Evolutionary conservation across 2,329 filamentous ascomycete species (phyloP), one percentile per base, ranked within the genome.

Genomic region (Raffaelea deltoideospora): DNA sequence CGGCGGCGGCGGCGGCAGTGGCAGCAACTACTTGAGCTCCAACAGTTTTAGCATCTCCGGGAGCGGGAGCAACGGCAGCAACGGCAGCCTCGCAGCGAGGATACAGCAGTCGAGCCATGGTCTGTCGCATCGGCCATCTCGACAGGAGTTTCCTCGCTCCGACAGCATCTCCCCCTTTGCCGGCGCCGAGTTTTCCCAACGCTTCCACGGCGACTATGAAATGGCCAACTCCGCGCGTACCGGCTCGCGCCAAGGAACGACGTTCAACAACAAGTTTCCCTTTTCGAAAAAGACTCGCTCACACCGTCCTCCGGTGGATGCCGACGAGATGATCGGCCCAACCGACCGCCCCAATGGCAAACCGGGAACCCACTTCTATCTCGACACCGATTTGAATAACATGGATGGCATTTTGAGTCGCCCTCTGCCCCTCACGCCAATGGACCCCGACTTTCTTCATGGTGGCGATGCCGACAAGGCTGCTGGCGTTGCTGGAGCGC

Each of bases 351-450:
- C 56, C 17, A 49, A 52, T 33, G 61, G 38, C 35, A 69, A 69
- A 30, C 71, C 69, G 11, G 69, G 69, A 30, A 71, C 69, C 11
- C 57, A 85, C 32, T 93, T 79, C 58, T 72, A 72, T 49, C 71
- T 96, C 20, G 88, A 96, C 54, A 92, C 84, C 2, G 81, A 96
- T 52, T 69, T 96, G 33, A 75, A 76, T 39, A 75, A 94, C 48
- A 90, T 98, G 84, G 80, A 87, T 48, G 90, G 85, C 18, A 95
- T 96, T 44, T 61, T 96, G 41, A 76, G 77, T 35, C 73, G 76
- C 43, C 76, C 74, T 4, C 68, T 69, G 15, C 74, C 79, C 0
- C 63, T 86, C 50, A 80, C 82, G 1, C 81, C 83, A 2, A 76
- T 84, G 46, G 77, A 74, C 42, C 65, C 66, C 45, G 57, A 62